phyloP scores from a whole-genome alignment of 2,329 filamentous ascomycete species.

The Rhinocladiella similis region DNA sequence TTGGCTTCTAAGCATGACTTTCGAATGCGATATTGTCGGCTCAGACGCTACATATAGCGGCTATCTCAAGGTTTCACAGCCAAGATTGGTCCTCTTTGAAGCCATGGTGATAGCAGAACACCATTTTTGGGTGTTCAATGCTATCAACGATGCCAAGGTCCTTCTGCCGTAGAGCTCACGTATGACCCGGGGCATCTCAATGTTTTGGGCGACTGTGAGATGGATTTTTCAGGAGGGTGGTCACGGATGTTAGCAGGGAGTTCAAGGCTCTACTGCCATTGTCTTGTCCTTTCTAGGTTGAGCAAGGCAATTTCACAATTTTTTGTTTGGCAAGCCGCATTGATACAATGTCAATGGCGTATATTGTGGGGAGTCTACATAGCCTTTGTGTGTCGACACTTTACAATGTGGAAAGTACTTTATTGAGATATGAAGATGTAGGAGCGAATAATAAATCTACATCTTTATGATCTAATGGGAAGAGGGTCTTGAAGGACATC shows the following conservation, averaged over 20 bases:
- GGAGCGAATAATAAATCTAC: background rate
- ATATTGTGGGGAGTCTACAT: background rate
- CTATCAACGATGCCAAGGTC: too few species aligned
- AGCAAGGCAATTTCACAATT: background rate
- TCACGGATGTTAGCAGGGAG: background rate
- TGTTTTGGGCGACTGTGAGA: background rate
- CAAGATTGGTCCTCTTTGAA: too few species aligned
- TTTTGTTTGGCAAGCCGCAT: conserved; percentile 1
- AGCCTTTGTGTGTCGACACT: background rate
- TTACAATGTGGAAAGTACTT: background rate
- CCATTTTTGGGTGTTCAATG: too few species aligned
- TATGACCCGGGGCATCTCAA: too few species aligned
- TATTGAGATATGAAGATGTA: background rate
- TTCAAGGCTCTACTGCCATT: background rate
- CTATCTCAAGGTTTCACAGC: too few species aligned
- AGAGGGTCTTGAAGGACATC: background rate
- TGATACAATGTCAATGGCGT: background rate
- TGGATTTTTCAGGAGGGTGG: background rate
- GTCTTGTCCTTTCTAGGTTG: background rate
- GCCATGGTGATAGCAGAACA: too few species aligned
- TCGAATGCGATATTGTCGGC: background rate
- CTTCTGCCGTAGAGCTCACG: too few species aligned
- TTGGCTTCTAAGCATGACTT: conserved; percentile 16
- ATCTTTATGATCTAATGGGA: background rate
- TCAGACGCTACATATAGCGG: too few species aligned